Base-by-base conservation (phyloP, 2,329 filamentous ascomycete genomes). In the Paraphaeosphaeria minitans region DNA sequence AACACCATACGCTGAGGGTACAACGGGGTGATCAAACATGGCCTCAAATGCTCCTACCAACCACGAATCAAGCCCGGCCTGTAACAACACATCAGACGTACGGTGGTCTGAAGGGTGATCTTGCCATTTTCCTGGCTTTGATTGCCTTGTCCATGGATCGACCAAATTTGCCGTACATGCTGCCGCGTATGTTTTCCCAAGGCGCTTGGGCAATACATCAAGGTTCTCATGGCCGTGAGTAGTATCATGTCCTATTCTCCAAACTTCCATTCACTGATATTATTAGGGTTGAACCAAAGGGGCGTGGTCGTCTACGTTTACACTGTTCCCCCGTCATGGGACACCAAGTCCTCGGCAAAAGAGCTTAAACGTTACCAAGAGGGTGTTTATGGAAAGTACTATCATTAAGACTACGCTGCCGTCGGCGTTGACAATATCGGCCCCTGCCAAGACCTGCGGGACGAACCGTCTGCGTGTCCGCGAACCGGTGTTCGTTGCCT, bases 111-210 rank as follows among this genome's bases (percentile, higher is more conserved):
- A 67, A 47, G 13, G 74, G 75, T 5, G 74, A 77, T 2, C 53
- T 77, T 1, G 61, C 72, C 0, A 70, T 77, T 8, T 68, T 77
- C 42, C 60, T 77, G 0, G 72, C 66, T 1, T 56, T 77, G 1
- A 42, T 74, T 1, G 72, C 72, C 0, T 64, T 75, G 16, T 68
- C 74, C 0, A 68, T 67, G 21, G 13, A 29, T 2, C 43, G 27
- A 3, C 22, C 57, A 1, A 22, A 51, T 1, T 53, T 76, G 7
- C 45, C 3, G 6, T 31, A 16, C 5, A 47, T 52, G 1, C 37
- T 76, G 0, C 68, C 66, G 0, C 16, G 8, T 3, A 64, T 71
- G 50, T 70, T 75, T 35, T 22, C 1, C 0, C 21, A 52, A 7
- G 65, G 67, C 2, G 16, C 1, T 12, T 76, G 73, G 72, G 22